These are phyloP conservation scores for Entomortierella chlamydospora DNA, from an alignment of 192 early-diverging fungal species.

Conservation along the genomic window DNA sequence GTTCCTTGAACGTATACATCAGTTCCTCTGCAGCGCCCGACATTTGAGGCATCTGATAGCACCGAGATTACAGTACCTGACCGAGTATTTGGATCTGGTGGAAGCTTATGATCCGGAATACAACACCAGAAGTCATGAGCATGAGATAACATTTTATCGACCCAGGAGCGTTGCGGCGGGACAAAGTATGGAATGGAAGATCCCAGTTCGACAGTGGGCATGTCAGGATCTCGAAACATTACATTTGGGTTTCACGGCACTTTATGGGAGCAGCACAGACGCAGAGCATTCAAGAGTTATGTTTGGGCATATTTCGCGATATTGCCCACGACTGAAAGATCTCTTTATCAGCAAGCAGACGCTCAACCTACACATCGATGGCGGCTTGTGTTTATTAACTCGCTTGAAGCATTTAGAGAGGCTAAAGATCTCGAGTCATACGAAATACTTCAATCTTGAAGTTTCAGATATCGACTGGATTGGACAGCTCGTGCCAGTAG, in stretches of 20 bases:
- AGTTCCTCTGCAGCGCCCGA: conserved; percentile 1
- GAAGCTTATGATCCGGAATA: background rate
- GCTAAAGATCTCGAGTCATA: background rate
- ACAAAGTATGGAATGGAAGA: background rate
- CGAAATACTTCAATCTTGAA: background rate
- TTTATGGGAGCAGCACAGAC: background rate
- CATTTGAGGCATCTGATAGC: conserved; percentile 12
- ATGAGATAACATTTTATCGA: background rate
- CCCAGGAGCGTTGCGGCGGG: background rate
- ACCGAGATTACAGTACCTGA: background rate
- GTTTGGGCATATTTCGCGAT: conserved; percentile 11
- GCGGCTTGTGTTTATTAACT: conserved; percentile 16
- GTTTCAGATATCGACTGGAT: background rate
- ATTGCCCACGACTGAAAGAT: conserved; percentile 6
- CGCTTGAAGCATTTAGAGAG: conserved; percentile 7
- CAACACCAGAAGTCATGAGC: too few relatives aligned
- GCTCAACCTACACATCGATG: background rate
- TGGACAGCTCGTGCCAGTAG: background rate
- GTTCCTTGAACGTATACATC: background rate
- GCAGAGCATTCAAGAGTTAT: conserved; percentile 4
- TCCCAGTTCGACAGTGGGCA: background rate
- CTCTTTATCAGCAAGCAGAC: background rate
- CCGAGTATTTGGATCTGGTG: conserved; percentile 3
- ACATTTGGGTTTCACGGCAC: conserved; percentile 4
- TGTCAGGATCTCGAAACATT: conserved; percentile 20